phyloP scores from a whole-genome alignment of 805 yeast species.

The Wickerhamiella azyma region DNA sequence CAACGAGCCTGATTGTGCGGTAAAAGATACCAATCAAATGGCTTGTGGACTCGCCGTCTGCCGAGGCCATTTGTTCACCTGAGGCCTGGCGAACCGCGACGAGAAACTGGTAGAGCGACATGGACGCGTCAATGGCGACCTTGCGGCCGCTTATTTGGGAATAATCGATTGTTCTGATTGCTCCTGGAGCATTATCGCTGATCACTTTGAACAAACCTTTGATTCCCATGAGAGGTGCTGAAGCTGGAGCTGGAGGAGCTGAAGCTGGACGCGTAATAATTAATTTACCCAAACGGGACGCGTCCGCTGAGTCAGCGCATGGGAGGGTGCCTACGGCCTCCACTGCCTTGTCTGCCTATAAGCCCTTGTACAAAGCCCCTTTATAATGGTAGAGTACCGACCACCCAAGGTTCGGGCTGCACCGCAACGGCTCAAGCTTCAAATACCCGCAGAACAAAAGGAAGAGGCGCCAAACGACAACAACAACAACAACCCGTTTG shows the following conservation, averaged over 20 bases:
- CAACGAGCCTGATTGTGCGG: conserved; percentile 79
- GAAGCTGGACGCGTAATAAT: too few species aligned
- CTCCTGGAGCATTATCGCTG: conserved; percentile 77
- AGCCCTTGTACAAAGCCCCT: too few species aligned
- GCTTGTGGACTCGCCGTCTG: conserved; percentile 77
- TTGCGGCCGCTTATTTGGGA: conserved; percentile 83
- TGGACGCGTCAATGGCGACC: conserved; percentile 83
- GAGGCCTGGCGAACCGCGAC: conserved; percentile 95
- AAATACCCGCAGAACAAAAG: neutral
- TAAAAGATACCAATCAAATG: conserved; percentile 96
- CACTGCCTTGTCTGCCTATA: too few species aligned
- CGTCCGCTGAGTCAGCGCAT: too few species aligned
- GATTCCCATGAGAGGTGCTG: conserved; percentile 24
- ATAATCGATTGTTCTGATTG: conserved; percentile 65
- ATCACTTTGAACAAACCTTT: conserved; percentile 65
- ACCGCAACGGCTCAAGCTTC: neutral
- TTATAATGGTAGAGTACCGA: neutral
- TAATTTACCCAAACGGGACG: too few species aligned
- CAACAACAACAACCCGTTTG: too few species aligned
- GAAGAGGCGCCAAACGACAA: neutral
- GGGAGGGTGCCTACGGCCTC: too few species aligned
- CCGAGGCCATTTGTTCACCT: conserved; percentile 83
- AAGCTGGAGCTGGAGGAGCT: too few species aligned
- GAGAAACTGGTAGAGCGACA: conserved; percentile 90
- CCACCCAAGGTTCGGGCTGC: neutral